A percentile compares a stretch with the other conserved stretches of the same genome.
These are phyloP conservation scores for Solanum sejunctum DNA, from an alignment of 257 asterid genomes.

Conservation along the genomic window DNA sequence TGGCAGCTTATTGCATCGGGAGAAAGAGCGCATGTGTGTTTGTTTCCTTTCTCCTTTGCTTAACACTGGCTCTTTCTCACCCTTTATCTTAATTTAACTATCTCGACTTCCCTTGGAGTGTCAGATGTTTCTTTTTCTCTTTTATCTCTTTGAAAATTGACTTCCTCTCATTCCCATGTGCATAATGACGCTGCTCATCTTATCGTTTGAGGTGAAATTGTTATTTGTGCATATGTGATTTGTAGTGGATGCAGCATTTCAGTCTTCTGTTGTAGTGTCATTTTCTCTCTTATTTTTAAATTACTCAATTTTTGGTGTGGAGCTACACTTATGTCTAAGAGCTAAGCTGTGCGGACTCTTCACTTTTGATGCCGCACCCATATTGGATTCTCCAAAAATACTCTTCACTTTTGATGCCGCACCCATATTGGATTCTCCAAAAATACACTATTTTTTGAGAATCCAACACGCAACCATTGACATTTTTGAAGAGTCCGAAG, in stretches of 20 bases:
- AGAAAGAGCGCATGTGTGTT: slow-evolving; percentile 98
- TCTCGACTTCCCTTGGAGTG: slow-evolving; percentile 24
- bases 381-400: no score
- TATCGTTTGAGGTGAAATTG: not conserved
- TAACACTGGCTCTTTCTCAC: slow-evolving; percentile 89
- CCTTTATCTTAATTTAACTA: slow-evolving; percentile 45
- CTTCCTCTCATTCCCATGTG: not conserved
- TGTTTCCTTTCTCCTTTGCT: slow-evolving; percentile 98
- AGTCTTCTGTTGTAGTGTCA: not conserved
- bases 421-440: no score
- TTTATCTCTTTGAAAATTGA: not conserved
- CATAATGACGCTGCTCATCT: not conserved
- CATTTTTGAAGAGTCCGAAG: no score
- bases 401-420: no score
- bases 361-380: no score
- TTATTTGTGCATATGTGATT: not conserved
- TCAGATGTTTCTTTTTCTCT: not conserved
- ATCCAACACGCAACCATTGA: no score
- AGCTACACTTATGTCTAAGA: not conserved
- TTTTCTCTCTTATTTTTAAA: not conserved
- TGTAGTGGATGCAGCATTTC: not conserved
- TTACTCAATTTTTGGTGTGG: not conserved
- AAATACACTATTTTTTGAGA: no score
- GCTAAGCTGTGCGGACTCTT: not conserved
- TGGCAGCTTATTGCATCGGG: slow-evolving; percentile 99